These are phyloP conservation scores for Fraxinus latifolia DNA, from an alignment of 305 asterid species.

Conservation along the genomic window DNA sequence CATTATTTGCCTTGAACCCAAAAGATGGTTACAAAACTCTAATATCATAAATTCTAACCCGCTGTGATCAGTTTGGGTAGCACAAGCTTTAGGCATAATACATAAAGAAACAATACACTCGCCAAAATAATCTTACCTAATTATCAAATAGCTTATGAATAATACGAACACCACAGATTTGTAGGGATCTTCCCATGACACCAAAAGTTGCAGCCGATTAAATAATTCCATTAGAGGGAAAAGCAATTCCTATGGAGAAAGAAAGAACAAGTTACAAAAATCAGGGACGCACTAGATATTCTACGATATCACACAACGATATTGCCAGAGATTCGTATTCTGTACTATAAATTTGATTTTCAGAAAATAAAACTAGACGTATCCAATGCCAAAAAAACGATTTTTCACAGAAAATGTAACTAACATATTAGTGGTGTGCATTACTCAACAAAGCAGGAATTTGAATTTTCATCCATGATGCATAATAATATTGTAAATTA, in stretches of 20 bases:
- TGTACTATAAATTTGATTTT: constrained; percentile 3
- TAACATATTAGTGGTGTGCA: not conserved
- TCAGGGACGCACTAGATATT: constrained; percentile 1
- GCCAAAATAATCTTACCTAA: constrained; percentile 41
- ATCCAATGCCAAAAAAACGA: not conserved
- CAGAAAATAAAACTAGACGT: constrained; percentile 12
- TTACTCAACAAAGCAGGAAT: not conserved
- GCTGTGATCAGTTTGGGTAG: not conserved
- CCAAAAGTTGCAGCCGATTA: constrained; percentile 49
- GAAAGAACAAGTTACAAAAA: constrained; percentile 12
- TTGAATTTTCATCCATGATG: not conserved
- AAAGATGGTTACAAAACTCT: not conserved
- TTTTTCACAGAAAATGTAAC: constrained; percentile 2
- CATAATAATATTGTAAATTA: not conserved
- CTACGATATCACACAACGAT: not conserved
- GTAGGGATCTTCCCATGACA: constrained; percentile 77
- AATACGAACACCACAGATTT: constrained; percentile 58
- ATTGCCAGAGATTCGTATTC: not conserved
- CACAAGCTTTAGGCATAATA: not conserved
- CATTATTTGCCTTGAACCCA: not conserved
- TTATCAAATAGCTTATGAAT: constrained; percentile 53
- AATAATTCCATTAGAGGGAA: constrained; percentile 50
- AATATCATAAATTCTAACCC: not conserved
- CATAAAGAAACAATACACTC: constrained; percentile 7
- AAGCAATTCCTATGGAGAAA: constrained; percentile 66